These are phyloP conservation scores for Boletus speciosus DNA, from an alignment of 768 basidiomycete genomes.

Conservation along the genomic window DNA sequence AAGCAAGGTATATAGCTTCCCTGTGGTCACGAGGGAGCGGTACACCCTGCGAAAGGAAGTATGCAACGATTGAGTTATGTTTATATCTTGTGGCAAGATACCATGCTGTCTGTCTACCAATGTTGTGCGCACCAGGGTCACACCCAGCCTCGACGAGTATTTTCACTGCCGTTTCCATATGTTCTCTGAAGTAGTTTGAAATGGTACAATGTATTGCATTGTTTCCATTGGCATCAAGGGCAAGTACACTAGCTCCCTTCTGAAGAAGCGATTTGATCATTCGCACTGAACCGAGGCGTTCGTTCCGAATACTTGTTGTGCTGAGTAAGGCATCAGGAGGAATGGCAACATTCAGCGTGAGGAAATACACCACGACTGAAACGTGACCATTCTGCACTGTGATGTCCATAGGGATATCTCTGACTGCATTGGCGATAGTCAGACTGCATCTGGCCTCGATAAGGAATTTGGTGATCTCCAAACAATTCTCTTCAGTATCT, in stretches of 20 bases:
- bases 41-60: neutral
- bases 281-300: neutral
- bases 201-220: neutral
- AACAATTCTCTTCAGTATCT: too few species aligned
- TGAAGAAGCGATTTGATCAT: neutral
- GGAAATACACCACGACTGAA: neutral
- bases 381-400: neutral
- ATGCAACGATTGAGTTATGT: neutral
- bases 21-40: neutral
- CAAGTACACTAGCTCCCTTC: neutral
- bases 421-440: neutral
- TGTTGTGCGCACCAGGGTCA: neutral
- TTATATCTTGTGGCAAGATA: neutral
- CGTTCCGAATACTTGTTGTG: neutral
- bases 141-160: neutral
- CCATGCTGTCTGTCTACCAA: neutral
- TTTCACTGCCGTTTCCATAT: neutral
- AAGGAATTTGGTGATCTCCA: neutral
- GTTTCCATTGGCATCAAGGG: neutral
- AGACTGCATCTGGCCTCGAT: neutral
- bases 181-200: neutral
- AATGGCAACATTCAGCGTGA: neutral
- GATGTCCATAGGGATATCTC: neutral
- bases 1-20: neutral
- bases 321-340: neutral